Base-by-base conservation (phyloP, 495 filamentous ascomycete species). In the Parathielavia appendiculata region DNA sequence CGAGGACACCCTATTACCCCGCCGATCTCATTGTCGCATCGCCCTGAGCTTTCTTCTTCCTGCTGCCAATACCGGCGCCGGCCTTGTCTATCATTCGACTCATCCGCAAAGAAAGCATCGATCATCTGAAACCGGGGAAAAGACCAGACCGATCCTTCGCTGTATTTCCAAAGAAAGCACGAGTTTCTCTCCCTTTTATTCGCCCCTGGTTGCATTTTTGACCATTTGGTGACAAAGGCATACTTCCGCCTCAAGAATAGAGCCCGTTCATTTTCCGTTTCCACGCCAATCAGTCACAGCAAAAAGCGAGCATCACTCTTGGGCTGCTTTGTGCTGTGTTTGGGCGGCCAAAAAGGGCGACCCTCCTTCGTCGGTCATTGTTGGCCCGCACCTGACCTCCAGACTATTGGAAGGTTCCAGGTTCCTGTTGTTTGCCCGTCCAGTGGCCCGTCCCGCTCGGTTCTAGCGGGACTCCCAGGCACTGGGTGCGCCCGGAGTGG, bases 1-100 rank as follows among this genome's bases (percentile, higher is more conserved):
- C 23, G 36, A 43, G 45, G 36, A 32, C 19, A 44, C 32, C 54
- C 48, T 23, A 55, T 52, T 44, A 26, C 48, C 45, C 38, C 36
- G 55, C 55, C 55, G 55, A 57, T 57, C 55, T 26, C 46, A 57
- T 57, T 57, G 35, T 46, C 52, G 52, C 35, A 19, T 57, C 35
- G 16, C 23, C 1, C 32, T 35, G 17, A 30, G 34, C 55, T 57
- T 57, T 35, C 36, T 43, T 50, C 38, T 51, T 51, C 8, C n/a
- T 11, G 43, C 23, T 38, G 14, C 54, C 45, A 17, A 57, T 20
- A 40, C n/a, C n/a, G n/a, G n/a, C 35, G 35, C 35, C 16, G 22
- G 7, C 32, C 32, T 17, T 30, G 47, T 30, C 16, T 5, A 30
- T 20, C 14, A 52, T 11, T 39, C 53, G 44, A 26, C 41, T n/a